Evolutionary conservation across 768 basidiomycete genomes (phyloP), one percentile per base, ranked within the genome.

Genomic region (Inosperma sp.): DNA sequence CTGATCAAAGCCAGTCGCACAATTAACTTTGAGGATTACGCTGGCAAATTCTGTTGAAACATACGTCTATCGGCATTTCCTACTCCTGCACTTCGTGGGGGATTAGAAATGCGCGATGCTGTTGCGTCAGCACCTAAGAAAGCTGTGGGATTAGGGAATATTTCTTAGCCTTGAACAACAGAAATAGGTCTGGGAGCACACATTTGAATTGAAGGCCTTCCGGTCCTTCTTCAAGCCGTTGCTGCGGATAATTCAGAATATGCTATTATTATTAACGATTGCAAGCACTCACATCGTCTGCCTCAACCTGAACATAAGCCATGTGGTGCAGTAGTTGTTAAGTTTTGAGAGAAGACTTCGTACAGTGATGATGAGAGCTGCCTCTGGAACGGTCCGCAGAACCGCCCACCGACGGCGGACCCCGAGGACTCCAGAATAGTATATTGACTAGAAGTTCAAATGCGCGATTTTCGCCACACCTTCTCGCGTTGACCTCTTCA

Each of bases 201-300:
- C 84, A 84, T 72, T 84, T 85, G 65, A 87, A 88, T 59, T 86
- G 81, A 17, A 88, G 76, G 33, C 81, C 79, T 54, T 84, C 81
- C 10, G 79, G 79, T 1, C 82, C 83, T 66, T 84, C 83, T 59
- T 85, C 83, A 37, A 85, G 57, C 39, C 71, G 75, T 77, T 84
- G 55, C 49, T 58, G 6, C 33, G 26, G 14, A 16, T 14, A 7
- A 40, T 12, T 54, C 25, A 25, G 30, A 39, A 23, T 41, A 29
- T 29, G 17, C 13, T 26, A 22, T 1, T 14, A 17, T n/a, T 27
- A n/a, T 40, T 8, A 37, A 37, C 21, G 23, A n/a, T 42, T 5
- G 8, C 16, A 12, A 19, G 13, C 7, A 65, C 77, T 61, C 60
- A 84, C 84, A 44, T 87, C 86, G 64, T 87, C 85, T 23, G 78